Conservation (phyloP, 208 protist genomes). For the Zelonia costaricensis region DNA sequence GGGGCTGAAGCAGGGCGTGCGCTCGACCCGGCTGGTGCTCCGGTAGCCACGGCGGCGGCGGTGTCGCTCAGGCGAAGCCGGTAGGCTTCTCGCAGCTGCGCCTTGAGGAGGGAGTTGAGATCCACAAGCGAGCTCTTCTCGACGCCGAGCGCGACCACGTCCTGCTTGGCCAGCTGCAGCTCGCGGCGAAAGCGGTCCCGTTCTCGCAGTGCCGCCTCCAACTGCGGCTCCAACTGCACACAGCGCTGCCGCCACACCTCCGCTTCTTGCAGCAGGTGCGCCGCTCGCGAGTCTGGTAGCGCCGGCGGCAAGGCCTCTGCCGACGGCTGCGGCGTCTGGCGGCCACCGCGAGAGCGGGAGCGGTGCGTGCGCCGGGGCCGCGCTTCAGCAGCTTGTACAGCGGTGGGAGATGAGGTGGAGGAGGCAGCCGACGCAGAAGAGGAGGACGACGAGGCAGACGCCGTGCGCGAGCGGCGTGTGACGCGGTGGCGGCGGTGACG, state of each 20-base stretch:
- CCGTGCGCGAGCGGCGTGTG: background rate
- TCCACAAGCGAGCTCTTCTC: constrained; percentile 85
- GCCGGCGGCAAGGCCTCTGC: constrained; percentile 7
- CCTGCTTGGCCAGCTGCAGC: constrained; percentile 45
- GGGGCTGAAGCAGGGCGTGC: background rate
- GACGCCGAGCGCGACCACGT: constrained; percentile 41
- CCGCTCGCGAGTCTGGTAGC: constrained; percentile 19
- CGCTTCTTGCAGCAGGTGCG: constrained; percentile 52
- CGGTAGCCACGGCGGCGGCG: background rate
- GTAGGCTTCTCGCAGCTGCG: constrained; percentile 82
- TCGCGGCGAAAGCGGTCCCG: constrained; percentile 62
- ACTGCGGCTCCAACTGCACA: constrained; percentile 75
- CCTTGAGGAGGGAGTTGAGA: constrained; percentile 86
- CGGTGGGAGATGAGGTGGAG: background rate
- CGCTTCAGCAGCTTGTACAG: background rate
- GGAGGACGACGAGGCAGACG: constrained; percentile 8
- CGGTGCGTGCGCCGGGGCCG: background rate
- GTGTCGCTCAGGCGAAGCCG: constrained; percentile 31
- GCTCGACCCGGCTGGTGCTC: background rate
- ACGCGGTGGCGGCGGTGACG: constrained; percentile 13
- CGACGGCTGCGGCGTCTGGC: background rate
- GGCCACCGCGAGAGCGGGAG: background rate
- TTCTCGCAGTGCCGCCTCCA: constrained; percentile 62
- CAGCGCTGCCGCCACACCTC: constrained; percentile 80
- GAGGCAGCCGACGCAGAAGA: constrained; percentile 16